Evolutionary conservation across 768 basidiomycete species (phyloP).

Genomic region (Boletus eberwhitei): DNA sequence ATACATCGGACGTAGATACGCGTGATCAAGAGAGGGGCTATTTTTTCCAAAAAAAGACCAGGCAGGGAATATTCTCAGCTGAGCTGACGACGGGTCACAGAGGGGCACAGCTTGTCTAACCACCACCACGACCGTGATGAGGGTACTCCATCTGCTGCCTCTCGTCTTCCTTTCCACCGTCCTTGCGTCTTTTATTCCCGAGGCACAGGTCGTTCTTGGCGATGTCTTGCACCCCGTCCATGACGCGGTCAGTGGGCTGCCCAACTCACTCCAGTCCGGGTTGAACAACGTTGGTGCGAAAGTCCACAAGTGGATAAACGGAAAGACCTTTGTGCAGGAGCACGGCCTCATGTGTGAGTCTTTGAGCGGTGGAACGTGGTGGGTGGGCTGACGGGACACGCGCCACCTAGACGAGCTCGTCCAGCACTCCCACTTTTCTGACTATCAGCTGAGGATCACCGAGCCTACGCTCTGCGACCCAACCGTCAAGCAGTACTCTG

Average conservation of each 20-base stretch:
- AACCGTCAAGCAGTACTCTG: conserved; percentile 69
- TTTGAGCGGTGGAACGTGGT: conserved; percentile 4
- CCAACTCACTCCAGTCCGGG: conserved; percentile 42
- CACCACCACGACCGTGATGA: conserved; percentile 35
- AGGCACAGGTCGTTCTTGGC: conserved; percentile 44
- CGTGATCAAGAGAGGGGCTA: neutral
- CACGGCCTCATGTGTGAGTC: conserved; percentile 68
- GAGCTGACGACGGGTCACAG: neutral
- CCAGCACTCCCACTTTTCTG: conserved; percentile 47
- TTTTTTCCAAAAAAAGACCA: neutral
- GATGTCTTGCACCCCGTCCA: conserved; percentile 22
- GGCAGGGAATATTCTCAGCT: neutral
- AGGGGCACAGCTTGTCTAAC: neutral
- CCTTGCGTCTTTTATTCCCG: conserved; percentile 38
- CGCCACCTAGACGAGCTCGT: conserved; percentile 54
- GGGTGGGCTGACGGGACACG: conserved; percentile 1
- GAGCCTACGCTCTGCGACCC: conserved; percentile 76
- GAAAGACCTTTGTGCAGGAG: conserved; percentile 65
- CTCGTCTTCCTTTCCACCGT: conserved; percentile 35
- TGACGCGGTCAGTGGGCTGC: conserved; percentile 34
- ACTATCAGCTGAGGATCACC: conserved; percentile 58
- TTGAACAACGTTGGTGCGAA: conserved; percentile 42
- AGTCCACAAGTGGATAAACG: conserved; percentile 61
- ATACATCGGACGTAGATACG: neutral
- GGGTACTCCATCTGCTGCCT: conserved; percentile 32